Percentiles rank a stretch among this genome's conserved stretches.
These are phyloP conservation scores for Moringa oleifera DNA, from an alignment of 345 rosid species.

Conservation along the genomic window DNA sequence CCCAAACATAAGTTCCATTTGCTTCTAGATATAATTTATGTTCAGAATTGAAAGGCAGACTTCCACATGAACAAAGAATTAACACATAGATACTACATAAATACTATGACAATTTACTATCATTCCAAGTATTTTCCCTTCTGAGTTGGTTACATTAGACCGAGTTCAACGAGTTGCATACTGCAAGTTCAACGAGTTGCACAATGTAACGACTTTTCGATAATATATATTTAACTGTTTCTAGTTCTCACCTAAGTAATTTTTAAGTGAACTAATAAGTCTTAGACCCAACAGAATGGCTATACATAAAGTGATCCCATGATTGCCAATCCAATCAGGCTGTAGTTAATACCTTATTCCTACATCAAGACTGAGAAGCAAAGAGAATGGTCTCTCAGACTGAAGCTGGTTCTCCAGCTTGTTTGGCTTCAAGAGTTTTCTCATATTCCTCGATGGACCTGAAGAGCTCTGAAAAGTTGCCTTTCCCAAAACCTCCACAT, in stretches of 20 bases:
- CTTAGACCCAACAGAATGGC: no score
- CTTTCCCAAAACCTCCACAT: slow-evolving; percentile 95
- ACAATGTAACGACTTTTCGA: no score
- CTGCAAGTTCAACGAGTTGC: background rate
- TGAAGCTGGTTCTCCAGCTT: slow-evolving; percentile 15
- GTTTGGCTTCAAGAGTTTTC: slow-evolving; percentile 75
- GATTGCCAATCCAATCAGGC: no score
- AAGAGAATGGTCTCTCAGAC: slow-evolving; percentile 20
- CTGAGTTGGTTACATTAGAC: background rate
- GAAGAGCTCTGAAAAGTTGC: slow-evolving; percentile 90
- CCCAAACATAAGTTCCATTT: no score
- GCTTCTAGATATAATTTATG: no score
- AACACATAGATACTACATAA: background rate
- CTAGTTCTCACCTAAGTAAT: background rate
- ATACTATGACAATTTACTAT: no score
- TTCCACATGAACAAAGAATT: no score
- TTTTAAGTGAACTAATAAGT: no score
- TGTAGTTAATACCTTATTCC: background rate
- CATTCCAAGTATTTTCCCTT: no score
- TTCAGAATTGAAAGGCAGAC: no score
- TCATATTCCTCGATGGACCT: slow-evolving; percentile 92
- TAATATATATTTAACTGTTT: background rate
- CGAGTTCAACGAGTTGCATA: background rate
- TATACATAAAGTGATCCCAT: no score
- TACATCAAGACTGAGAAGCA: background rate